Evolutionary conservation across 148 eudicot species (phyloP), one percentile per base, ranked within the genome.

Genomic region (Vaccinium vitisidaea): DNA sequence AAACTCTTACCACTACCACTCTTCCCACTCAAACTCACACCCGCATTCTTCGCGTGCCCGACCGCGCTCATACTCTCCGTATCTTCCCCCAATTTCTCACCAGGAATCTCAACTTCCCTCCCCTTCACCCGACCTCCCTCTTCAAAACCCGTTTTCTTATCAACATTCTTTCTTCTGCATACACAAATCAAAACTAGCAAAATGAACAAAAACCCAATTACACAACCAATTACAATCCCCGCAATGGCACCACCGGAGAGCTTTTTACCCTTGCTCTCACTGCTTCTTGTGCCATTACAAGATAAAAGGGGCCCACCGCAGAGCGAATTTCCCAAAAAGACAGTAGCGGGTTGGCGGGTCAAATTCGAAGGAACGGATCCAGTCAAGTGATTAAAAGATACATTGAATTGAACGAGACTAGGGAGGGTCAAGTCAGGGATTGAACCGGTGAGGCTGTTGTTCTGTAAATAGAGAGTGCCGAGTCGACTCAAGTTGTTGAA

Each of bases 281-380:
- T 84, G 15, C 70, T 88, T 12, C 69, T 30, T 0, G 50, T 83
- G 0, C 79, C 67, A 8, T 86, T 74, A 46, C 96, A 95, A 53
- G 92, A 77, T 19, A 36, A 46, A 32, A 91, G 87, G 1, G 92
- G 93, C 6, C 36, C 23, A 18, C 93, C 93, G 59, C 91, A 83
- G 6, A 95, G 90, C 11, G 89, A 85, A 77, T 91, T 95, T 3
- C 98, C 96, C 0, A n/a, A 79, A 8, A 92, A 94, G 1, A 90
- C 88, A 23, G 79, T 78, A 4, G 86, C 23, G 0, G 93, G 90
- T 27, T 86, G 74, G 27, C 55, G 52, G 0, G 85, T 18, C 13
- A 94, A 69, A 58, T 80, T 81, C 12, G 81, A 19, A 10, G 97
- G 97, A 13, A 94, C 85, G 2, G 76, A 58, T 12, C 97, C 97